Conservation (phyloP, 164 flowering plant genomes). For the Macadamia integrifolia region DNA sequence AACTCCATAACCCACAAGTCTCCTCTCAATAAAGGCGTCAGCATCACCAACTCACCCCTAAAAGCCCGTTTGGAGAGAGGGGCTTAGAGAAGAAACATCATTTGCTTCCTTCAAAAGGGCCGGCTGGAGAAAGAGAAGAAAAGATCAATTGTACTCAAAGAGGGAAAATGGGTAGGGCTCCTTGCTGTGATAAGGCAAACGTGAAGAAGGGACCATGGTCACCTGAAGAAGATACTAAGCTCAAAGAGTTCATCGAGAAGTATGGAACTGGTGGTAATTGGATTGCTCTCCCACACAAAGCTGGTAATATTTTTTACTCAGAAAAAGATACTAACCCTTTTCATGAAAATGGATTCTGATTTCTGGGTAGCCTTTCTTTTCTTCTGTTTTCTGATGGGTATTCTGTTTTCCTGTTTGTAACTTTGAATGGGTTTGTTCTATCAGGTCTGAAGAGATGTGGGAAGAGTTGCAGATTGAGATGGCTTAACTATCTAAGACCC, state of each 20-base stretch:
- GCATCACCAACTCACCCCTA: too few relatives aligned
- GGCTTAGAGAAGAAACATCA: neutral
- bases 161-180: constrained; percentile 70
- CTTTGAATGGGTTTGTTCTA: neutral
- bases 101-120: constrained; percentile 7
- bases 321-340: neutral
- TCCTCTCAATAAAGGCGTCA: neutral
- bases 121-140: neutral
- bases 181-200: constrained; percentile 84
- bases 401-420: neutral
- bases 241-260: constrained; percentile 58
- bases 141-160: neutral
- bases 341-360: neutral
- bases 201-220: constrained; percentile 94
- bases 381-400: neutral
- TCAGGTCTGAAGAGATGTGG: constrained; percentile 78
- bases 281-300: constrained; percentile 81
- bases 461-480: constrained; percentile 77
- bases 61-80: neutral
- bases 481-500: constrained; percentile 81
- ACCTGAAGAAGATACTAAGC: constrained; percentile 76
- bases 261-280: constrained; percentile 79
- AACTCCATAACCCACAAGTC: constrained; percentile 4
- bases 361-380: too few relatives aligned
- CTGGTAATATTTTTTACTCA: constrained; percentile 30